Evolutionary conservation across 1,284 basidiomycete species (phyloP), one percentile per base, ranked within the genome.

Genomic region (Austroboletus novae-zelandiae): DNA sequence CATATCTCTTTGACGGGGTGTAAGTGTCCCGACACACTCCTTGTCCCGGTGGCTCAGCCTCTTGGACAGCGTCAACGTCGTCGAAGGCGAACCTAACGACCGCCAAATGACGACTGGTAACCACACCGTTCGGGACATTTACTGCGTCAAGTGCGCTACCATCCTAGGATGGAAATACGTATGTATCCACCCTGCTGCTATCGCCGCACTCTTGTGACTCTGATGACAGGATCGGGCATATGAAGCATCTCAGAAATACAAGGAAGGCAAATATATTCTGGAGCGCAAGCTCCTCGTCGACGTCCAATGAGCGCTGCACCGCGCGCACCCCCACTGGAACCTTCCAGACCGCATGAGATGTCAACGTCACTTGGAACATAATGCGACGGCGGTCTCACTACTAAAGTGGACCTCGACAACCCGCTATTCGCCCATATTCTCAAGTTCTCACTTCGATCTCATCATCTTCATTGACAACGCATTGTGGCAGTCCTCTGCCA

Each of bases 121-220:
- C 61, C 96, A 99, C 71, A 94, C 90, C 23, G 96, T 99, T 31
- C 85, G 96, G 50, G 96, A 99, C 67, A 91, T 98, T 57, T 90
- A 81, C 70, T 99, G 97, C 71, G 72, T 79, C 72, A 96, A 95
- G 67, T 98, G 96, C 71, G 79, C 83, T 50, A 81, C 81, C 31
- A 83, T 79, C 13, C 78, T 98, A 29, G 96, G 96, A 47, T 98
- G 96, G 96, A 97, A 97, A 90, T 99, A 99, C 69, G 95, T 95
- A 67, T 41, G 56, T 54, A 42, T 48, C 34, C 42, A 2, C 29
- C 32, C 11, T 40, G 29, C 44, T 20, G 40, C 25, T 18, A 20
- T 11, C 31, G 5, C 17, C 43, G 9, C 25, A 42, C 55, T 52
- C 39, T 40, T 40, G 10, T 17, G 30, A 46, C 17, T 35, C 10